Conservation (phyloP, 164 flowering plant species). For the Cinnamomum chago region DNA sequence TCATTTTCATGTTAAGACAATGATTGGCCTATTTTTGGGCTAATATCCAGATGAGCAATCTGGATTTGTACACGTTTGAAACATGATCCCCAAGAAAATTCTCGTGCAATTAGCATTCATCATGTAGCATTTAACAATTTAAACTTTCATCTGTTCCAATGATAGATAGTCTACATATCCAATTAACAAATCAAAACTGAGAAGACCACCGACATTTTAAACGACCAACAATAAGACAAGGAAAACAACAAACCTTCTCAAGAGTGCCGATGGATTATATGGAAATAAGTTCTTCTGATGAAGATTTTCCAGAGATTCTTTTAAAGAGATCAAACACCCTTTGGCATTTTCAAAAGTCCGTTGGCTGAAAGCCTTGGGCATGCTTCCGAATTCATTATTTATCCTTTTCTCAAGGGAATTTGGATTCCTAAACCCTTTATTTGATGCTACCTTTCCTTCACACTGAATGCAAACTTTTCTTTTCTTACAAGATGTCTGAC, state of each 20-base stretch:
- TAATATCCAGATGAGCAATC: not conserved
- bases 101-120: not conserved
- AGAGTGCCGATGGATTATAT: slow-evolving; percentile 78
- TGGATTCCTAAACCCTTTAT: slow-evolving; percentile 5
- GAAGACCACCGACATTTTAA: too few relatives aligned
- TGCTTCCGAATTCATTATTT: slow-evolving; percentile 10
- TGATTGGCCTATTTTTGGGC: not conserved
- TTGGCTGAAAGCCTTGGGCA: slow-evolving; percentile 4
- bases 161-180: too few relatives aligned
- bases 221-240: not conserved
- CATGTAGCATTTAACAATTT: not conserved
- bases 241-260: slow-evolving; percentile 49
- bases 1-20: too few relatives aligned
- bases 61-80: too few relatives aligned
- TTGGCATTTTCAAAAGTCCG: slow-evolving; percentile 43
- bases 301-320: slow-evolving; percentile 56
- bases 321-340: slow-evolving; percentile 61
- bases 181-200: not conserved
- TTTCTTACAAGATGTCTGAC: slow-evolving; percentile 38
- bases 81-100: not conserved
- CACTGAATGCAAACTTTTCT: slow-evolving; percentile 27
- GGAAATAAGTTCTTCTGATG: slow-evolving; percentile 68
- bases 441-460: slow-evolving; percentile 13
- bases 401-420: slow-evolving; percentile 12
- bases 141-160: not conserved